These are phyloP conservation scores for Noccaea caerulescens DNA, from an alignment of 345 rosid genomes.

Conservation along the genomic window DNA sequence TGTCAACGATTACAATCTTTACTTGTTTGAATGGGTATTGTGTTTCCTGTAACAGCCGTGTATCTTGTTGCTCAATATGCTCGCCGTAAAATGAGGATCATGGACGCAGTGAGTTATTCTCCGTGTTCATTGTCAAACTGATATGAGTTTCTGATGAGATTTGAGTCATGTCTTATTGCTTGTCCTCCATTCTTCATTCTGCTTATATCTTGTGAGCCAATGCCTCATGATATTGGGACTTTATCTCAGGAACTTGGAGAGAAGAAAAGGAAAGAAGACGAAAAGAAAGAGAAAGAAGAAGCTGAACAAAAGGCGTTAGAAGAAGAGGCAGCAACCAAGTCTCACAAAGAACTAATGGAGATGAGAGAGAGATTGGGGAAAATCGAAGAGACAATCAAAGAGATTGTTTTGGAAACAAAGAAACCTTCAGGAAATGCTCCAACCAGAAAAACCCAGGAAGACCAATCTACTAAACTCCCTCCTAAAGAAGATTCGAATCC, in stretches of 20 bases:
- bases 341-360: conserved; percentile 52
- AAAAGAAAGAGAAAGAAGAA: conserved; percentile 56
- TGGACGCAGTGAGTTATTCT: conserved; percentile 69
- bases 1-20: not conserved
- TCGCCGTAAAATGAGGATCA: conserved; percentile 73
- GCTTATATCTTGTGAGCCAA: too few species aligned
- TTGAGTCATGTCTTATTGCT: not conserved
- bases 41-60: conserved; percentile 62
- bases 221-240: conserved; percentile 4
- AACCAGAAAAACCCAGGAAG: conserved; percentile 46
- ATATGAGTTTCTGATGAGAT: not conserved
- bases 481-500: conserved; percentile 28
- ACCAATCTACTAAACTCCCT: conserved; percentile 35
- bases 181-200: not conserved
- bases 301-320: conserved; percentile 53
- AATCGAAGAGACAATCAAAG: conserved; percentile 71
- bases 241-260: conserved; percentile 62
- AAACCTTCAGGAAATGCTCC: conserved; percentile 45
- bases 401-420: conserved; percentile 64
- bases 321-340: conserved; percentile 47
- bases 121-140: not conserved
- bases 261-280: conserved; percentile 60
- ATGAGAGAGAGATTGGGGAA: conserved; percentile 72
- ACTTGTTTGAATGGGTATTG: conserved; percentile 29
- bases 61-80: conserved; percentile 90